Evolutionary conservation across 1,284 basidiomycete genomes (phyloP).

Genomic region (Apiotrichum akiyoshidainum): DNA sequence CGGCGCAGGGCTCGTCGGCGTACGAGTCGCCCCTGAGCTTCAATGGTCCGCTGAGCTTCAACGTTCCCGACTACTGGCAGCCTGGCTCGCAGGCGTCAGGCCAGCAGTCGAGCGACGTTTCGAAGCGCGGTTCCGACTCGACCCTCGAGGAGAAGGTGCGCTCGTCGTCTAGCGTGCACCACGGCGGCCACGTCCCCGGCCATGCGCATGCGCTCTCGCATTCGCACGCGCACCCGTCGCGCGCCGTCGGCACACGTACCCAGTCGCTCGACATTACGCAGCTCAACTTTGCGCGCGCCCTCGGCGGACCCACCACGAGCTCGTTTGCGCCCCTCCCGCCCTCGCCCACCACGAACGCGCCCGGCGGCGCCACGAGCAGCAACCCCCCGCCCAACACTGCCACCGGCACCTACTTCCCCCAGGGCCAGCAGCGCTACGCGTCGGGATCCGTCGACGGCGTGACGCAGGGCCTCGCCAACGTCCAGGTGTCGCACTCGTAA

Average conservation of each 20-base stretch:
- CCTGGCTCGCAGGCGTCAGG: constrained; percentile 50
- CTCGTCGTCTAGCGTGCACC: not conserved
- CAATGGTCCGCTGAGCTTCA: constrained; percentile 31
- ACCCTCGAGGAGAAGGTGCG: constrained; percentile 80
- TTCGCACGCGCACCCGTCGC: constrained; percentile 32
- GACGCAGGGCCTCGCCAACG: constrained; percentile 34
- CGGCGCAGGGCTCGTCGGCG: constrained; percentile 57
- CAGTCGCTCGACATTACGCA: constrained; percentile 52
- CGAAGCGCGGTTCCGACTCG: constrained; percentile 82
- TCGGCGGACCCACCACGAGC: constrained; percentile 23
- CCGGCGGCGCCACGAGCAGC: constrained; percentile 12
- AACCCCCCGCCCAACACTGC: constrained; percentile 32
- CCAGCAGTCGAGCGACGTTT: constrained; percentile 65
- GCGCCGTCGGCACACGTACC: constrained; percentile 44
- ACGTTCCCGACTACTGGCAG: constrained; percentile 34
- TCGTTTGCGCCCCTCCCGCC: constrained; percentile 34
- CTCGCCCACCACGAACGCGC: constrained; percentile 24
- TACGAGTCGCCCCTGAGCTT: constrained; percentile 39
- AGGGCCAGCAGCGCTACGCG: constrained; percentile 19
- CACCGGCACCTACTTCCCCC: constrained; percentile 36
- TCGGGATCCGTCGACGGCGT: constrained; percentile 28
- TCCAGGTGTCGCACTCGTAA: constrained; percentile 31
- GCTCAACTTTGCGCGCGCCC: constrained; percentile 41
- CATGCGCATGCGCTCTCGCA: constrained; percentile 22
- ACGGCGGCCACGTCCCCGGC: constrained; percentile 10